These are phyloP conservation scores for Neurospora sp. DNA, from an alignment of 495 filamentous ascomycete genomes.

Conservation along the genomic window DNA sequence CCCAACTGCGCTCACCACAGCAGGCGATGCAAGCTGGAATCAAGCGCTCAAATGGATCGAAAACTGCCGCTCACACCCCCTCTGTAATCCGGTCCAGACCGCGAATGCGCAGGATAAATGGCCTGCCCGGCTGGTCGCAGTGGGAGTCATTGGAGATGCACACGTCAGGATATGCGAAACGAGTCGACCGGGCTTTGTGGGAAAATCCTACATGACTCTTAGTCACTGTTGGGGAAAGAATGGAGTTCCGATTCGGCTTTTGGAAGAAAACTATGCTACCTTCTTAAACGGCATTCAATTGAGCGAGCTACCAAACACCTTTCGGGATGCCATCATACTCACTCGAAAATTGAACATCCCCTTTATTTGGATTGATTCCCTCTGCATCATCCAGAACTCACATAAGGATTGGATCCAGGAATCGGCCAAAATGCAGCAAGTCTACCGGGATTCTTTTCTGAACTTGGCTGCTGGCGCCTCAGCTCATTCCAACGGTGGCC, in stretches of 20 bases:
- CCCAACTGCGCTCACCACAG: background rate
- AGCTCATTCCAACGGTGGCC: background rate
- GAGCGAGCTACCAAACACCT: constrained; percentile 8
- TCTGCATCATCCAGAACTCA: constrained; percentile 7
- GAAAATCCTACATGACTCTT: background rate
- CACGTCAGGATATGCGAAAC: background rate
- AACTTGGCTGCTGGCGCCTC: constrained; percentile 10
- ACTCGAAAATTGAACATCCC: constrained; percentile 12
- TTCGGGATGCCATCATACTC: constrained; percentile 10
- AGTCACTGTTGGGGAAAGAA: background rate
- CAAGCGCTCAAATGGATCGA: background rate
- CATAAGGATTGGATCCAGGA: constrained; percentile 13
- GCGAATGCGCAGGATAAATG: background rate
- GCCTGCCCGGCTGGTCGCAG: background rate
- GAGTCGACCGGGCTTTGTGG: background rate
- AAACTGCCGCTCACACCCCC: background rate
- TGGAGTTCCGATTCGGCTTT: background rate
- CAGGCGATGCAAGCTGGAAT: background rate
- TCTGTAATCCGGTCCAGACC: background rate
- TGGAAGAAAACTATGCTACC: background rate
- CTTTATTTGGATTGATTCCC: constrained; percentile 25
- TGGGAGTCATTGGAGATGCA: background rate
- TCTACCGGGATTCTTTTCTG: constrained; percentile 10
- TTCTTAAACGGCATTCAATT: background rate
- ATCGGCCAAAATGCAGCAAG: constrained; percentile 5